These are phyloP conservation scores for Fraxinus sp. DNA, from an alignment of 305 asterid species.

Conservation along the genomic window DNA sequence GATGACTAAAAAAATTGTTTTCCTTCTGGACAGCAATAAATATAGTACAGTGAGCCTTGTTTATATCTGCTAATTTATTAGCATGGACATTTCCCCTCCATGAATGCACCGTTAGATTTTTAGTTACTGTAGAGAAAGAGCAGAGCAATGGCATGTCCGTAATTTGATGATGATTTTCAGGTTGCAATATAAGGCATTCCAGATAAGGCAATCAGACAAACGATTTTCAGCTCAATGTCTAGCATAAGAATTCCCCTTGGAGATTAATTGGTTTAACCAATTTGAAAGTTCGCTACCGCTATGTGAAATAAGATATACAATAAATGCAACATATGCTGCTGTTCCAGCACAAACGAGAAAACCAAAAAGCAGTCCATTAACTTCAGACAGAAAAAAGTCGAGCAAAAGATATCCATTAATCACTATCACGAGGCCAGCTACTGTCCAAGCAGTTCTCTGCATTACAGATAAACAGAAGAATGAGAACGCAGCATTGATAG, in stretches of 20 bases:
- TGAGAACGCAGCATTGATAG: slow-evolving; percentile 1
- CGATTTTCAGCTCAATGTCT: slow-evolving; percentile 30
- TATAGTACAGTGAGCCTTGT: slow-evolving; percentile 2
- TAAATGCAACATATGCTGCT: slow-evolving; percentile 60
- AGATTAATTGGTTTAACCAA: slow-evolving; percentile 40
- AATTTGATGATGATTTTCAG: not conserved
- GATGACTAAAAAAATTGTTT: not conserved
- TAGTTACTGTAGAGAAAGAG: slow-evolving; percentile 11
- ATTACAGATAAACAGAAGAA: slow-evolving; percentile 5
- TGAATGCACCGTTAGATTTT: slow-evolving; percentile 14
- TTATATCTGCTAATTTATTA: slow-evolving; percentile 12
- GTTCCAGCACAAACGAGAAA: slow-evolving; percentile 52
- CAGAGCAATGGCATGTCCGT: not conserved
- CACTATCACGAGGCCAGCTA: slow-evolving; percentile 84
- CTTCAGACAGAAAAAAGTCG: slow-evolving; percentile 74
- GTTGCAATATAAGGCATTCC: not conserved
- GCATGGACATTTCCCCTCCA: slow-evolving; percentile 6
- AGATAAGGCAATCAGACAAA: not conserved
- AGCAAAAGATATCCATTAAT: slow-evolving; percentile 91
- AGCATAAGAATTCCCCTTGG: slow-evolving; percentile 33
- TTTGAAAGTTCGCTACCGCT: slow-evolving; percentile 44
- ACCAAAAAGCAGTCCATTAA: slow-evolving; percentile 58
- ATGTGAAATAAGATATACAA: slow-evolving; percentile 66
- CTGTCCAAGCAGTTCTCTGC: slow-evolving; percentile 84
- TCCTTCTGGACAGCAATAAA: slow-evolving; percentile 3